phyloP scores from a whole-genome alignment of 1,284 basidiomycete species.

The Exsudoporus floridanus region DNA sequence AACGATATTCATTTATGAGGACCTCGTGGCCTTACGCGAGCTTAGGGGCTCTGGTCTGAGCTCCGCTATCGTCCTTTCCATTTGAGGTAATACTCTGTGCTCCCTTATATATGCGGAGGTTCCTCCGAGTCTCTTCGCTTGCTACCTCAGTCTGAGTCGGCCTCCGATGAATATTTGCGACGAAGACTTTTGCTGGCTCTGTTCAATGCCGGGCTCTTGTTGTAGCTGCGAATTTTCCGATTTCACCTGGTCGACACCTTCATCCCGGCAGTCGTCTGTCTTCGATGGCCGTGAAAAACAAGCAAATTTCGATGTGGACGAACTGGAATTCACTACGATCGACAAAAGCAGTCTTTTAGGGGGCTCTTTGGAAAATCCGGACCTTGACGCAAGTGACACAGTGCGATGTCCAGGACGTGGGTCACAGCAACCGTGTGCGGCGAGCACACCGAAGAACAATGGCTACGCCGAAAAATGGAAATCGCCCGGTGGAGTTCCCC shows the following conservation, averaged over 20 bases:
- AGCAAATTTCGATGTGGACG: neutral
- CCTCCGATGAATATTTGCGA: slow-evolving; percentile 9
- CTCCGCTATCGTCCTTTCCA: slow-evolving; percentile 3
- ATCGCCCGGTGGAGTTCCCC: slow-evolving; percentile 10
- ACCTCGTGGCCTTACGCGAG: no score
- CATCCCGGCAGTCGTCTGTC: slow-evolving; percentile 2
- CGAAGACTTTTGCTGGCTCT: slow-evolving; percentile 10
- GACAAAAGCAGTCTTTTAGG: neutral
- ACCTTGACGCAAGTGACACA: neutral
- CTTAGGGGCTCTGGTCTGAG: no score
- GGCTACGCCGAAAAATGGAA: neutral
- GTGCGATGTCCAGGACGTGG: neutral
- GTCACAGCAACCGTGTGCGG: neutral
- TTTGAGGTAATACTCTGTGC: slow-evolving; percentile 1
- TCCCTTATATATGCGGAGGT: neutral
- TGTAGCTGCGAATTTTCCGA: slow-evolving; percentile 8
- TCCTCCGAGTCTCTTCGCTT: neutral
- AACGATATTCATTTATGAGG: no score
- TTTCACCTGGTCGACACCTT: slow-evolving; percentile 13
- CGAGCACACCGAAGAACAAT: slow-evolving; percentile 12
- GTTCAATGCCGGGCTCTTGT: neutral
- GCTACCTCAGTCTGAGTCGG: neutral
- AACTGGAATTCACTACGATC: neutral
- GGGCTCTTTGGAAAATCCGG: neutral
- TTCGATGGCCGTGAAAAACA: neutral